phyloP scores from a whole-genome alignment of 768 basidiomycete genomes.

The Boletus rubroflammeus region DNA sequence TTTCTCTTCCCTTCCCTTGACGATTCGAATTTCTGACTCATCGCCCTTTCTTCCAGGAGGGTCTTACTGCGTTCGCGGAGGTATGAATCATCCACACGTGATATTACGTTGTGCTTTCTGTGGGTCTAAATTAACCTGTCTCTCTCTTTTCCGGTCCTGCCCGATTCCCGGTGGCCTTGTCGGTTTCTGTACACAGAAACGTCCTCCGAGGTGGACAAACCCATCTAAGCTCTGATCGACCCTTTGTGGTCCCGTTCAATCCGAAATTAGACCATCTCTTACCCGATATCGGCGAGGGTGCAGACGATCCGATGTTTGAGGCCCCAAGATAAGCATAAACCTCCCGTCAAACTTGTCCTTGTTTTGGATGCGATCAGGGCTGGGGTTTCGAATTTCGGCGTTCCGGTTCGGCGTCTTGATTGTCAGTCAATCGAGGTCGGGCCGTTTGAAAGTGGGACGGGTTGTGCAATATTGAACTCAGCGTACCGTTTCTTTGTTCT shows the following conservation, averaged over 20 bases:
- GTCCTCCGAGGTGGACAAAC: slow-evolving; percentile 19
- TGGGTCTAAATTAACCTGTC: not conserved
- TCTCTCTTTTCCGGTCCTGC: slow-evolving; percentile 1
- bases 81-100: slow-evolving; percentile 14
- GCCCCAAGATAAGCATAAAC: not conserved
- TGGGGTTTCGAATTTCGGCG: not conserved
- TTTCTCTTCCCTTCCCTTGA: not conserved
- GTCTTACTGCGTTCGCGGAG: slow-evolving; percentile 59
- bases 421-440: not conserved
- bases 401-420: not conserved
- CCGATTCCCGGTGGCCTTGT: not conserved
- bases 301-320: not conserved
- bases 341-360: not conserved
- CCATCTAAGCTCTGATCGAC: slow-evolving; percentile 19
- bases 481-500: not conserved
- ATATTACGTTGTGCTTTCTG: not conserved
- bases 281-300: not conserved
- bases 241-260: not conserved
- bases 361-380: not conserved
- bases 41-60: slow-evolving; percentile 47
- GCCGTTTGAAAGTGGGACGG: not conserved
- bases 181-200: slow-evolving; percentile 10
- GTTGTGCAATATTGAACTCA: not conserved
- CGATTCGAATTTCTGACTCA: slow-evolving; percentile 13
- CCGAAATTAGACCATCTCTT: not conserved